A percentile compares a stretch with the other conserved stretches of the same genome.
Conservation (phyloP, 768 basidiomycete genomes). For the Kwoniella bestiolae region DNA sequence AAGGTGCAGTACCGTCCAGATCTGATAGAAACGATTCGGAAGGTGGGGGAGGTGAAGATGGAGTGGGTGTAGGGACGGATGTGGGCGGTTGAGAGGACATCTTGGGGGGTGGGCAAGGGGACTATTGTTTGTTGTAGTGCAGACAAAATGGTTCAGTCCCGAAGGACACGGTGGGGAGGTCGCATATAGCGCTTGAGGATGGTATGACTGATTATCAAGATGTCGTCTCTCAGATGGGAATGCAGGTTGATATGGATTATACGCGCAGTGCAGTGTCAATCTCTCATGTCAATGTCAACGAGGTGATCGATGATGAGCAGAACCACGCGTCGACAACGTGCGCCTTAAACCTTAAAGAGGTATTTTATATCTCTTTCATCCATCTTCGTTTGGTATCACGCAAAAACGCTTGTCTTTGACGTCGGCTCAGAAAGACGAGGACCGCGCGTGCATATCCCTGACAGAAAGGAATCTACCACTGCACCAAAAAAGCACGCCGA, state of each 20-base stretch:
- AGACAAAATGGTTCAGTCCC: too few relatives aligned
- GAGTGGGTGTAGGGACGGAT: constrained; percentile 39
- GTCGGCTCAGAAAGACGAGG: too few relatives aligned
- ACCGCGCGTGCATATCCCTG: too few relatives aligned
- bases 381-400: too few relatives aligned
- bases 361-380: too few relatives aligned
- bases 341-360: too few relatives aligned
- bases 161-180: constrained; percentile 1
- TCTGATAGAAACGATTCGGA: constrained; percentile 51
- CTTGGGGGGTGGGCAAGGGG: neutral
- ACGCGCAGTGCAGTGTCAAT: neutral
- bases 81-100: constrained; percentile 8
- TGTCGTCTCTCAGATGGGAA: neutral
- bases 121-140: too few relatives aligned
- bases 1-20: constrained; percentile 47
- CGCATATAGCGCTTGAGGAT: neutral
- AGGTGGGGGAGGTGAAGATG: constrained; percentile 42
- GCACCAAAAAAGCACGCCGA: too few relatives aligned
- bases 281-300: neutral
- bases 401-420: too few relatives aligned
- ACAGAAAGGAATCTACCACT: too few relatives aligned
- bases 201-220: neutral
- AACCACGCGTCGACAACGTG: constrained; percentile 2
- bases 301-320: neutral
- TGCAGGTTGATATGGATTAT: neutral